Base-by-base conservation (phyloP, 2,329 filamentous ascomycete genomes). In the Chaetothyriales sp. region DNA sequence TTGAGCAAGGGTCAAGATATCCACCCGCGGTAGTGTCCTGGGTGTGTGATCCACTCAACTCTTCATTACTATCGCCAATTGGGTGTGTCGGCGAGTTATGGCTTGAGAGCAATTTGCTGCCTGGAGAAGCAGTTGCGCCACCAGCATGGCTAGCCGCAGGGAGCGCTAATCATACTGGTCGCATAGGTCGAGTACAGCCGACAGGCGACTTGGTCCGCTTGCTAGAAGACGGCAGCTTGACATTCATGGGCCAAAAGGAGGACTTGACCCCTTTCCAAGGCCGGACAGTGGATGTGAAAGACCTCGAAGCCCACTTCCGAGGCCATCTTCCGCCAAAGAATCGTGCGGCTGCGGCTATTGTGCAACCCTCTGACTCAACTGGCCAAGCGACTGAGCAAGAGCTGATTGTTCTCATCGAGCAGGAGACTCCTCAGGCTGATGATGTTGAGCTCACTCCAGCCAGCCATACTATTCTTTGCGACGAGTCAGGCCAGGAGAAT, bases 21-120 rank as follows among this genome's bases (percentile, higher is more conserved):
- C 68, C 69, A 28, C 63, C 56, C 12, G 62, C 64, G 46, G 65
- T 2, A 68, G 66, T 63, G 61, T 32, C 54, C 25, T 72, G 69
- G 67, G 56, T 75, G 15, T 63, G 70, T 10, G 64, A 73, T 48
- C 65, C 68, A 5, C 55, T 61, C 8, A 63, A 70, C 25, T 62
- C 65, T n/a, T 59, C 69, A 36, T 62, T 47, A 20, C 59, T 68
- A 5, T 58, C 60, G 18, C 63, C 66, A 2, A 51, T 63, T 19
- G 68, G 65, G 2, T 49, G 51, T 18, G 57, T 66, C 22, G 68
- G 68, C 12, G 68, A 70, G 53, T 49, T 71, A 32, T 57, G 66
- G 18, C 54, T 74, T 1, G 72, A 73, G 51, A 66, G 68, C 0
- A 52, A 61, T 46, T 57, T 65, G 15, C 53, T 68, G 36, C 52